Percentiles rank a stretch among this genome's conserved stretches.
These are phyloP conservation scores for Theobroma grandiflorum DNA, from an alignment of 441 rosid species.

Conservation along the genomic window DNA sequence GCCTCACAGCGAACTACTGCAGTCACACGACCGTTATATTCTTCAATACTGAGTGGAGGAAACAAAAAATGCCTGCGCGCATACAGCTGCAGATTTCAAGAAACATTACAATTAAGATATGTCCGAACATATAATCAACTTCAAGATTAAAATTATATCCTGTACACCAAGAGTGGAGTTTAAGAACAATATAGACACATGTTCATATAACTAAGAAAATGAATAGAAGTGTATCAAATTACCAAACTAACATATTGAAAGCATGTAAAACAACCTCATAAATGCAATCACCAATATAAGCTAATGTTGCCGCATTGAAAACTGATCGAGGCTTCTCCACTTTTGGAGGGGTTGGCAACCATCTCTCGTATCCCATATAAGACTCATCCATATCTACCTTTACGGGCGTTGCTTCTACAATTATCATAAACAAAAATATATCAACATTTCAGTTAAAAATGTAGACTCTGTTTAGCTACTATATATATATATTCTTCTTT, in stretches of 20 bases:
- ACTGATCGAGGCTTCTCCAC: constrained; percentile 84
- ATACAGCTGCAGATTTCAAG: constrained; percentile 62
- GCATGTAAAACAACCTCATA: constrained; percentile 64
- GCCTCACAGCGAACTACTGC: constrained; percentile 93
- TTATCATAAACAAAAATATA: neutral
- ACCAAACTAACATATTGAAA: constrained; percentile 1
- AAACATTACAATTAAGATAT: constrained; percentile 30
- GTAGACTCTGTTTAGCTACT: no score
- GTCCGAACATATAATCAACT: neutral
- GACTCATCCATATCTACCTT: constrained; percentile 43
- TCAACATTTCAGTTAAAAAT: no score
- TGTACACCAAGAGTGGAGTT: neutral
- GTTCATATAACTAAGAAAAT: neutral
- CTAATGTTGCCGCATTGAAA: constrained; percentile 77
- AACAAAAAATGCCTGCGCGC: constrained; percentile 87
- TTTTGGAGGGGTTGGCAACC: constrained; percentile 86
- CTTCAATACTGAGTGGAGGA: constrained; percentile 84
- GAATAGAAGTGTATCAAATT: constrained; percentile 4
- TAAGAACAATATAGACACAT: neutral
- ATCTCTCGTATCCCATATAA: constrained; percentile 72
- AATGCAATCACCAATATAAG: constrained; percentile 83
- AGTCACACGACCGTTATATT: constrained; percentile 76
- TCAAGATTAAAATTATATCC: neutral
- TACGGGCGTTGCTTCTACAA: constrained; percentile 13
- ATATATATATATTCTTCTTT: no score